A percentile compares a stretch with the other conserved stretches of the same genome.
Conservation (phyloP, 768 basidiomycete species). For the Boletus rufocinnamomeus region DNA sequence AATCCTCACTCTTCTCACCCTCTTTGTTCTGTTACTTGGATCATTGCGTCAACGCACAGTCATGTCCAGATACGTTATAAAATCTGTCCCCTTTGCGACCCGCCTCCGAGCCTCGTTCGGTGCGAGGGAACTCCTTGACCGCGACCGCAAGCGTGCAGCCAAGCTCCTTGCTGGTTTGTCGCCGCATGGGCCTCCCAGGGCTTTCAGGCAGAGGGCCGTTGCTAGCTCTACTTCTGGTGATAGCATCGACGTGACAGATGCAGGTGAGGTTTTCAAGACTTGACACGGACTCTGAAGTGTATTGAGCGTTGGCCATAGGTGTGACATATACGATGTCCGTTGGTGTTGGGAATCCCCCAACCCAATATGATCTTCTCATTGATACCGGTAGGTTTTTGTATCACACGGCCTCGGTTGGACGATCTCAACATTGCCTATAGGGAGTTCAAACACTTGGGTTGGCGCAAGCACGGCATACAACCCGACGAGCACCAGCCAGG, state of each 20-base stretch:
- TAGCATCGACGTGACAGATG: constrained; percentile 58
- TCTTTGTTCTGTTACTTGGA: background rate
- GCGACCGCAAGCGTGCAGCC: constrained; percentile 54
- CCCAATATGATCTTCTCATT: constrained; percentile 53
- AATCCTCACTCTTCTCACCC: background rate
- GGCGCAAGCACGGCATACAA: constrained; percentile 51
- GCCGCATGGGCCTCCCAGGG: constrained; percentile 51
- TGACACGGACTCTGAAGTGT: background rate
- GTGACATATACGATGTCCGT: constrained; percentile 57
- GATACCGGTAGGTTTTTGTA: constrained; percentile 48
- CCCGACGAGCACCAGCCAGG: constrained; percentile 47
- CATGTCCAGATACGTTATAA: constrained; percentile 42
- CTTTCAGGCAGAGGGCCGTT: constrained; percentile 23
- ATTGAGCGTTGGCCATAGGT: constrained; percentile 23
- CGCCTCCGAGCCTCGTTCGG: constrained; percentile 41
- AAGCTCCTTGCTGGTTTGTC: constrained; percentile 56
- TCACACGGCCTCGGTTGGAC: background rate
- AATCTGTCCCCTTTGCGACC: constrained; percentile 47
- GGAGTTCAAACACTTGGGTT: constrained; percentile 57
- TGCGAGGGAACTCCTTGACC: constrained; percentile 50
- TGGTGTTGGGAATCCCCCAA: constrained; percentile 52
- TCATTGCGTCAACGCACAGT: background rate
- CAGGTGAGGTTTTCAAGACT: constrained; percentile 36
- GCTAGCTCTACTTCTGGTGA: constrained; percentile 3
- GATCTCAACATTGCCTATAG: constrained; percentile 21